phyloP scores from a whole-genome alignment of 768 basidiomycete species.

The Suillus tomentosus region DNA sequence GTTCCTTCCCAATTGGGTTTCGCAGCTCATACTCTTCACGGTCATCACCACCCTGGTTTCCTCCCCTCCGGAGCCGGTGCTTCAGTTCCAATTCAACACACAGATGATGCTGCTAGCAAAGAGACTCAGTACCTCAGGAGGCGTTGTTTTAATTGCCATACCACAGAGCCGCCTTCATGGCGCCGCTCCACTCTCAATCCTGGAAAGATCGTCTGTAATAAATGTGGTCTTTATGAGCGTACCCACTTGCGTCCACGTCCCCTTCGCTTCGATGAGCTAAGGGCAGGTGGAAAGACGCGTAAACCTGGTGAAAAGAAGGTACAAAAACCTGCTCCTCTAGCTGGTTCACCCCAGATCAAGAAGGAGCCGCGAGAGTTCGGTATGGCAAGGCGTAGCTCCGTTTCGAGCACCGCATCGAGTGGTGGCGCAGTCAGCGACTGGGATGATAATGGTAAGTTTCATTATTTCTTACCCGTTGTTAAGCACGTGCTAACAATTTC shows the following conservation, averaged over 20 bases:
- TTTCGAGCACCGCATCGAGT: constrained; percentile 56
- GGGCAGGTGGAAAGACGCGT: constrained; percentile 83
- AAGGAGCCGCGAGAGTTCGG: constrained; percentile 60
- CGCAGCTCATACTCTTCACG: constrained; percentile 31
- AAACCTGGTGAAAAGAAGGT: constrained; percentile 44
- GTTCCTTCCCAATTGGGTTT: constrained; percentile 60
- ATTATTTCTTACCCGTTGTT: not conserved
- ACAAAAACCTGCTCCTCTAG: constrained; percentile 33
- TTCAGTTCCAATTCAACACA: constrained; percentile 73
- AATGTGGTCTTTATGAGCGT: constrained; percentile 89
- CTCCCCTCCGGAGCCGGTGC: constrained; percentile 44
- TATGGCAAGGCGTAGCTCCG: constrained; percentile 59
- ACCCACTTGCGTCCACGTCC: constrained; percentile 84
- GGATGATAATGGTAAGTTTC: constrained; percentile 72
- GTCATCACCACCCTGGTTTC: constrained; percentile 41
- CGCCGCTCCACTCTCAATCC: constrained; percentile 85
- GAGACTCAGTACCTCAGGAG: constrained; percentile 90
- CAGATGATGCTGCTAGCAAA: constrained; percentile 87
- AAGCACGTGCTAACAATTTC: not conserved
- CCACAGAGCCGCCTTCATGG: constrained; percentile 89
- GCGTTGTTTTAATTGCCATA: constrained; percentile 89
- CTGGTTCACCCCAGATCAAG: constrained; percentile 52
- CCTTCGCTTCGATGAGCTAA: constrained; percentile 83
- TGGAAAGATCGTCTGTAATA: constrained; percentile 94
- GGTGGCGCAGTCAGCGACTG: constrained; percentile 68